These are phyloP conservation scores for Daldinia sp. DNA, from an alignment of 2,329 filamentous ascomycete species.

Conservation along the genomic window DNA sequence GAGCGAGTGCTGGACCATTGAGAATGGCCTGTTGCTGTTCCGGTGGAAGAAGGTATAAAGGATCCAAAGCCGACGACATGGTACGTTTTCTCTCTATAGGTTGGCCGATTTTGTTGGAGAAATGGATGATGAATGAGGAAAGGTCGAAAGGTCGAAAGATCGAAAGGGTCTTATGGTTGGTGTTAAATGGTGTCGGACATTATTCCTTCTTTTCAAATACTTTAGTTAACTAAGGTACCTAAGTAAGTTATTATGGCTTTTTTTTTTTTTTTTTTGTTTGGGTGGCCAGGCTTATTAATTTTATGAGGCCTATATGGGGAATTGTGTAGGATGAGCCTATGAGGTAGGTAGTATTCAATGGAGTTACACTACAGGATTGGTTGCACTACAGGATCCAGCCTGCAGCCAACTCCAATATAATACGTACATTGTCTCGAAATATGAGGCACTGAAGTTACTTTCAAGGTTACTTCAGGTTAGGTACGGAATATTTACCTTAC, in stretches of 20 bases:
- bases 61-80: background rate
- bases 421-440: background rate
- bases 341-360: background rate
- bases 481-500: background rate
- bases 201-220: background rate
- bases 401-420: background rate
- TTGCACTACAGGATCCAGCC: background rate
- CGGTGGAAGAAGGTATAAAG: background rate
- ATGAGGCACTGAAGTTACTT: background rate
- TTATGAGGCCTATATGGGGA: background rate
- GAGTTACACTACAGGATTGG: background rate
- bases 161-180: background rate
- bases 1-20: slow-evolving; percentile 28
- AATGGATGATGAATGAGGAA: background rate
- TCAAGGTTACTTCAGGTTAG: background rate
- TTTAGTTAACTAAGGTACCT: background rate
- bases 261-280: too few species aligned
- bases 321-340: background rate
- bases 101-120: background rate
- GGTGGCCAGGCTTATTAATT: background rate
- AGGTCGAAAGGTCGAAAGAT: background rate
- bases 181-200: background rate
- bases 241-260: background rate
- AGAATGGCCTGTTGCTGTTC: slow-evolving; percentile 9
- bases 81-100: background rate